phyloP scores from a whole-genome alignment of 2,329 filamentous ascomycete species.

The Hypoxylon rubiginosum region DNA sequence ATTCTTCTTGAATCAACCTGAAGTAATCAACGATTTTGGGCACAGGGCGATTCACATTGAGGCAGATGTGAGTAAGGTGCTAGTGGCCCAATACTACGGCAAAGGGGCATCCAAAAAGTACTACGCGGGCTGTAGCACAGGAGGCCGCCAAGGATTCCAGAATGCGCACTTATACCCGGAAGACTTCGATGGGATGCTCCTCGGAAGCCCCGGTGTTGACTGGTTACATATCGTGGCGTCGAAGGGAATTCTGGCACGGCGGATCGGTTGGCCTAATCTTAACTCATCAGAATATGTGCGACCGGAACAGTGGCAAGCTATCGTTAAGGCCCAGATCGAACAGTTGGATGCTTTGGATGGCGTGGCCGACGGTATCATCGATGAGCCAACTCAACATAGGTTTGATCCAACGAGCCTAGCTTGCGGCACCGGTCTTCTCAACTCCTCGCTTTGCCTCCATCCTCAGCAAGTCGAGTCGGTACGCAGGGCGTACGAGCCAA shows the following conservation, averaged over 20 bases:
- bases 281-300: slow-evolving; percentile 56
- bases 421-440: slow-evolving; percentile 35
- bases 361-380: slow-evolving; percentile 57
- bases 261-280: slow-evolving; percentile 57
- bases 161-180: slow-evolving; percentile 64
- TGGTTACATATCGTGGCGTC: slow-evolving; percentile 49
- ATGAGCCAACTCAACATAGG: slow-evolving; percentile 55
- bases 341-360: slow-evolving; percentile 60
- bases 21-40: slow-evolving; percentile 50
- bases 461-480: slow-evolving; percentile 38
- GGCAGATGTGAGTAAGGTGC: slow-evolving; percentile 59
- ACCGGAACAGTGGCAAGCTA: slow-evolving; percentile 56
- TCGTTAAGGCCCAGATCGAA: slow-evolving; percentile 54
- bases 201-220: slow-evolving; percentile 55
- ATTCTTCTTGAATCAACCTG: slow-evolving; percentile 46
- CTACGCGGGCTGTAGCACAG: slow-evolving; percentile 66
- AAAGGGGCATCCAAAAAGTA: slow-evolving; percentile 57
- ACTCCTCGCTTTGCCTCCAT: slow-evolving; percentile 29
- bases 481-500: slow-evolving; percentile 36
- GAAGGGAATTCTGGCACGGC: slow-evolving; percentile 58
- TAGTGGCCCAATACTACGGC: slow-evolving; percentile 61
- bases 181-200: slow-evolving; percentile 67
- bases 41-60: slow-evolving; percentile 55
- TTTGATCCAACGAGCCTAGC: slow-evolving; percentile 46
- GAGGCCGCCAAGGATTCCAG: slow-evolving; percentile 66